Base-by-base conservation (phyloP, 2,329 filamentous ascomycete genomes). In the Aspergillus hortae region DNA sequence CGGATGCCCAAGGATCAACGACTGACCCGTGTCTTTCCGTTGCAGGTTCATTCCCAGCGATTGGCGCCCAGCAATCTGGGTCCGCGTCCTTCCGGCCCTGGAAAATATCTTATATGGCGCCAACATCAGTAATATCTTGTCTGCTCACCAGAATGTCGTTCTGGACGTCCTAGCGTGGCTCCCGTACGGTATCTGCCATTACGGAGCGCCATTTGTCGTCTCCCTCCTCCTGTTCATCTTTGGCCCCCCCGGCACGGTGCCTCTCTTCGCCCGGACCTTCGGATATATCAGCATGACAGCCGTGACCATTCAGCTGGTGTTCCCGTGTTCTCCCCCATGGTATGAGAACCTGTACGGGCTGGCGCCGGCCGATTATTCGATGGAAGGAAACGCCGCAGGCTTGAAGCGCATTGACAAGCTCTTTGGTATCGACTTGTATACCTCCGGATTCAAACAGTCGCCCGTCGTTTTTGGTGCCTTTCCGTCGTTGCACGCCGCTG, bases 101-200 rank as follows among this genome's bases (percentile, higher is more conserved):
- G 92, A 97, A 75, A 96, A 97, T 72, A 94, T 97, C 56, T 81
- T 97, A 32, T 97, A 96, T 68, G 92, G 92, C 62, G 91, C 92
- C 57, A 96, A 96, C 74, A 80, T 96, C 52, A 95, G 90, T 76
- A 96, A 96, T 72, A 95, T 96, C 65, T 83, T 97, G 49, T 95
- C 92, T 12, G 90, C 90, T 43, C 90, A 96, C 75, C 89, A 92
- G 64, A 86, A 89, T 71, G 83, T 88, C 6, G 78, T 90, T 45
- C 83, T 96, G 51, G 92, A 96, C 67, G 78, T 97, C 50, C 77
- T 96, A 50, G 92, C 92, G 14, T 96, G 92, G 92, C 74, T 97
- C 19, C 92, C 92, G 2, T 97, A 97, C 67, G 92, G 92, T 51
- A 79, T 96, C 52, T 86, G 89, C 53, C 92, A 97, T 74, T 96